phyloP scores from a whole-genome alignment of 306 rosid species.

The Hippophae rhamnoides region DNA sequence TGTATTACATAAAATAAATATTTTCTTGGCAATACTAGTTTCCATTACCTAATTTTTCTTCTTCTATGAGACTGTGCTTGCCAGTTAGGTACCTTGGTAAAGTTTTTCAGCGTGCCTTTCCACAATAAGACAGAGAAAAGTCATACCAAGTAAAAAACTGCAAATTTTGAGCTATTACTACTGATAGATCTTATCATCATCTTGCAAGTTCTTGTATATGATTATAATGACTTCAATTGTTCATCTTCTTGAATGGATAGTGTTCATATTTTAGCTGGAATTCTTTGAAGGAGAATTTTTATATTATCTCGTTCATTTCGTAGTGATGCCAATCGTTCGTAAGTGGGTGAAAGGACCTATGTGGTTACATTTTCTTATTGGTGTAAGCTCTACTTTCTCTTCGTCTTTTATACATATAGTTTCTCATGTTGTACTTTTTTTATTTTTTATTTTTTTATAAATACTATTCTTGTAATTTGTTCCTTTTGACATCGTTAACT shows the following conservation, averaged over 20 bases:
- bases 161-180: too few species aligned
- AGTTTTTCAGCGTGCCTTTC: background rate
- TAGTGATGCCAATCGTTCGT: slow-evolving; percentile 81
- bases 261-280: too few species aligned
- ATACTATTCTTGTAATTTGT: background rate
- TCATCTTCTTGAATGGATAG: background rate
- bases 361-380: slow-evolving; percentile 89
- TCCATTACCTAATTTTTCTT: background rate
- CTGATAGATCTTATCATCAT: too few species aligned
- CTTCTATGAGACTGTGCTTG: background rate
- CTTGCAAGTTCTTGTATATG: too few species aligned
- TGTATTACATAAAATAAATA: background rate
- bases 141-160: too few species aligned
- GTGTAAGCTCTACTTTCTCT: slow-evolving; percentile 48
- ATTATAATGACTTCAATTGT: too few species aligned
- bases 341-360: slow-evolving; percentile 71
- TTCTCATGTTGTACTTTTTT: background rate
- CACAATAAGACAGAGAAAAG: too few species aligned
- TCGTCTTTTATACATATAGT: background rate
- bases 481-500: background rate
- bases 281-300: background rate
- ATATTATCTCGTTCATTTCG: slow-evolving; percentile 20
- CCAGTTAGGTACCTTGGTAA: background rate
- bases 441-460: background rate
- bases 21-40: background rate